Base-by-base conservation (phyloP, 2,329 filamentous ascomycete species). In the Claviceps maximensis region DNA sequence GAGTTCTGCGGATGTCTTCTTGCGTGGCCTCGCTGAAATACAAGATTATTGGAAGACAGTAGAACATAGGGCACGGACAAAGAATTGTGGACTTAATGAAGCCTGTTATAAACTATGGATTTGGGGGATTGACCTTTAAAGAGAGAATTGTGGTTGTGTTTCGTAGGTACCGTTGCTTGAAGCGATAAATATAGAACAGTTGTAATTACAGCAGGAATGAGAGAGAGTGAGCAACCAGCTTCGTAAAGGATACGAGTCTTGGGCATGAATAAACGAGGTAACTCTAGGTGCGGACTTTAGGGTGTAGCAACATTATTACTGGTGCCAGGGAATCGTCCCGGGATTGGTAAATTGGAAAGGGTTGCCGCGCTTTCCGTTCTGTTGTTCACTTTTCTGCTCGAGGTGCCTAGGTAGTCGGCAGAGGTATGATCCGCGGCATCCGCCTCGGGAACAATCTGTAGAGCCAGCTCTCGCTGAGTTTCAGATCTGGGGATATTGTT, bases 311-410 rank as follows among this genome's bases (percentile, higher is more conserved):
- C 60, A 56, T 70, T 59, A 52, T 56, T 59, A 52, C 56, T 63
- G 21, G 49, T 52, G 57, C 67, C 73, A 9, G 82, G 82, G 62
- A 76, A 89, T 58, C 83, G 75, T 12, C 85, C 85, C 3, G 85
- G 85, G 19, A 89, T 77, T 61, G 86, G 83, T 50, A 88, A 67
- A 61, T 83, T 77, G 52, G 80, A 82, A 46, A 86, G 78, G 29
- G 76, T 79, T 13, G 75, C 72, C 7, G 74, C 70, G 58, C 76
- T 74, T 47, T 73, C 68, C 15, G 65, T 68, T 49, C 72, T 63
- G 49, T 60, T 56, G 9, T 60, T 58, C 1, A 59, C 58, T 3
- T 65, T 65, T 38, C 67, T 62, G 12, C 58, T 53, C 15, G 58
- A 51, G 8, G 42, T 47, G 10, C 47, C 33, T 19, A 13, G 31